Conservation (phyloP, 2,329 filamentous ascomycete species). For the Lecanicillium sp. region DNA sequence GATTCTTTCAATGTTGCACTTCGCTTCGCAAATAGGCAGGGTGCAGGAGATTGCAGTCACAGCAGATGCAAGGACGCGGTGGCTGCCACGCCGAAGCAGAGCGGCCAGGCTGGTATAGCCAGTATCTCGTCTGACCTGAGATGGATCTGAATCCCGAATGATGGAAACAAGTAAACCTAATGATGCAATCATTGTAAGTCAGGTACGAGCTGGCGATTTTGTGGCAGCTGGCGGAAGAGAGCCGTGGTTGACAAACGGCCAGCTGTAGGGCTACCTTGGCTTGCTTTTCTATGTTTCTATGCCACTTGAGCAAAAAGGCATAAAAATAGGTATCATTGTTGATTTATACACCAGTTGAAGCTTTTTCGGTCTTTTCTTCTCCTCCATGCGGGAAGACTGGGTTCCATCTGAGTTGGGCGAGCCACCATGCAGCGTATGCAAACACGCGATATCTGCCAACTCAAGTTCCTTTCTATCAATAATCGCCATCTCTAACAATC, state of each 20-base stretch:
- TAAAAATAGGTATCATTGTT: too few species aligned
- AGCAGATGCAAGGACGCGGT: constrained; percentile 6
- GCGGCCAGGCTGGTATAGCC: not conserved
- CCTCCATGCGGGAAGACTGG: too few species aligned
- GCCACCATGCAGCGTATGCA: not conserved
- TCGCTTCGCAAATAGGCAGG: not conserved
- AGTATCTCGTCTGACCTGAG: not conserved
- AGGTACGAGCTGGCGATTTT: not conserved
- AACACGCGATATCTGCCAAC: too few species aligned
- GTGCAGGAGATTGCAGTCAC: constrained; percentile 6
- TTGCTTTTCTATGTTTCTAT: too few species aligned
- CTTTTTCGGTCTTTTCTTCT: too few species aligned
- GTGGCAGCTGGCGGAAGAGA: not conserved
- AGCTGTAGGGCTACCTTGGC: not conserved
- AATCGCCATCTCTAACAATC: too few species aligned
- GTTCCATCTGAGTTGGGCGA: not conserved
- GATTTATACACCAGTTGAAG: too few species aligned
- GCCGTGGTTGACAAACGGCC: too few species aligned
- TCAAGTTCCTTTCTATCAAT: too few species aligned
- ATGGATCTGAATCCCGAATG: constrained; percentile 4
- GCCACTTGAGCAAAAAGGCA: too few species aligned
- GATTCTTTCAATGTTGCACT: not conserved
- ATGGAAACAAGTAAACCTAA: not conserved
- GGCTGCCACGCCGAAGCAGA: not conserved
- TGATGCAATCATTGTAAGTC: not conserved